Percentiles rank a stretch among this genome's conserved stretches.
Evolutionary conservation across 2,329 filamentous ascomycete genomes (phyloP).

Genomic region (Aspergillus awamori): DNA sequence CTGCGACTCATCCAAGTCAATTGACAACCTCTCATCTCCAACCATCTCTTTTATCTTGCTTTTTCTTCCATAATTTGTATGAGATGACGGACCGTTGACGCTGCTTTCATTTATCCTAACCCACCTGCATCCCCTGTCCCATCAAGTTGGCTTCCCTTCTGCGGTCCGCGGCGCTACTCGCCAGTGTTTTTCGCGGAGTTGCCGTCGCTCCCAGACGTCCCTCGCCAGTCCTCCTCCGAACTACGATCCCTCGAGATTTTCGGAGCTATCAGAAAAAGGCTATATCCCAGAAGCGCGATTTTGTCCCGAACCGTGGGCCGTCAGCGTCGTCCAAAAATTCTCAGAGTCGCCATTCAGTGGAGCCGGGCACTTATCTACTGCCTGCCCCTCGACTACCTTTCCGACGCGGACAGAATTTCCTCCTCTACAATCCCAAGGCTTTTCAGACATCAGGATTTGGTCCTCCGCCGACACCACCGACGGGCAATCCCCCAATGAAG

Average conservation of each 20-base stretch:
- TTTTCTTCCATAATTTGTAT: background rate
- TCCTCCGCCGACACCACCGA: conserved; percentile 3
- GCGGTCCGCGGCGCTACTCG: conserved; percentile 33
- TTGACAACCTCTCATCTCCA: background rate
- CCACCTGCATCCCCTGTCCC: conserved; percentile 8
- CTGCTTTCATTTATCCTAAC: background rate
- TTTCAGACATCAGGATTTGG: conserved; percentile 21
- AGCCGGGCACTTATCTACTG: conserved; percentile 17
- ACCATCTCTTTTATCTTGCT: too few species aligned
- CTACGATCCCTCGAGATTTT: background rate
- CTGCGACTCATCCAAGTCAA: background rate
- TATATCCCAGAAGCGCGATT: background rate
- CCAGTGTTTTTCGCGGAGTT: conserved; percentile 31
- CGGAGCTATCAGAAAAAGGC: background rate
- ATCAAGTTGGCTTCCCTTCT: conserved; percentile 43
- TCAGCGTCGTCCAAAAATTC: background rate
- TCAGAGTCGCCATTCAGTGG: background rate
- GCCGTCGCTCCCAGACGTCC: conserved; percentile 9
- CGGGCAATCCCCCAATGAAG: conserved; percentile 60
- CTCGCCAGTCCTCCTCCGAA: conserved; percentile 9
- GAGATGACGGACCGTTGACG: conserved; percentile 1
- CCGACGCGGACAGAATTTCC: conserved; percentile 18
- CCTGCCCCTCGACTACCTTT: conserved; percentile 16
- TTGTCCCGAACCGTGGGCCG: background rate
- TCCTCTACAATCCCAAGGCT: conserved; percentile 27